Evolutionary conservation across 176 grass and related monocot species (phyloP), one percentile per base, ranked within the genome.

Genomic region (Cenchrus americanus): DNA sequence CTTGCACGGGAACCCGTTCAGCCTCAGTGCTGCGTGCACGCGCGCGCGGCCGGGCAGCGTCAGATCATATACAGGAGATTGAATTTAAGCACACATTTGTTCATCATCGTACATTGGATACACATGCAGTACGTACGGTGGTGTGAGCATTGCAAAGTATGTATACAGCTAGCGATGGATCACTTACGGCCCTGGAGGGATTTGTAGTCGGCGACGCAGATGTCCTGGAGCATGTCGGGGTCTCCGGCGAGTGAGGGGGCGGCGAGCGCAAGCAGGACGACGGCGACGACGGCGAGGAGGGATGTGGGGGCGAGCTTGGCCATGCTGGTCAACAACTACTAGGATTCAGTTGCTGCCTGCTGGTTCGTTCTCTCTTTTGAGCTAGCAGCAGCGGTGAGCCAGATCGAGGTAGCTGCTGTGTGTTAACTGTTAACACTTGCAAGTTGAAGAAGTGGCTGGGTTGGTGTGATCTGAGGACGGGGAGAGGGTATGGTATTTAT

Each of bases 1-100:
- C 87, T 91, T 96, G 91, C 94, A 96, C 7, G 78, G 69, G 53
- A 96, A 93, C 5, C 94, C 94, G 51, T 93, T 96, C 77, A 96
- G 27, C 73, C 83, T 81, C 55, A 91, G 86, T 2, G 88, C 91
- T 88, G 75, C 80, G 30, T 12, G 4, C n/a, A n/a, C n/a, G 5
- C 2, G 34, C 3, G 4, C 4, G 34, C 34, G 34, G 2, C 34
- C 34, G 34, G 34, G 34, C 34, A 37, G 34, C 34, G 5, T 8
- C 58, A 62, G 10, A 9, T 7, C 8, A 43, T 43, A 43, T 43
- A 43, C 1, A 42, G 4, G 6, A 5, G 41, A 42, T 42, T 42
- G 0, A 42, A 30, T 30, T 42, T 7, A 42, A 42, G 41, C 41
- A 44, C 8, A 8, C 42, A 44, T 44, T 6, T 44, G 8, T 44